phyloP scores from a whole-genome alignment of 129 eudicot genomes.

The Arctium lappa region DNA sequence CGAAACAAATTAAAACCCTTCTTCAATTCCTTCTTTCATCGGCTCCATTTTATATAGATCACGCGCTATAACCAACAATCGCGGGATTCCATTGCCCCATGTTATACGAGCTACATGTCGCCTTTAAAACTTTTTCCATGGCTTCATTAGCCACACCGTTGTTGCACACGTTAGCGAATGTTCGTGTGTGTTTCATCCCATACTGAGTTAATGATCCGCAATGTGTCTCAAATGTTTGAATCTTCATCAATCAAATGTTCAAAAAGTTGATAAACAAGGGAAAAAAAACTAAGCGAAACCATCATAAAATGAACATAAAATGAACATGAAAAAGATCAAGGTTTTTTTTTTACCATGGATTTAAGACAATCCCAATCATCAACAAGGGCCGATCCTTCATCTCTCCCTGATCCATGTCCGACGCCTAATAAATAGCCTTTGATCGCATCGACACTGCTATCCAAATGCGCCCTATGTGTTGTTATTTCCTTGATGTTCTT shows the following conservation, averaged over 20 bases:
- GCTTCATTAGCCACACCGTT: conserved; percentile 22
- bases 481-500: conserved; percentile 41
- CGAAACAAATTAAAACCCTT: not conserved
- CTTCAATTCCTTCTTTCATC: not conserved
- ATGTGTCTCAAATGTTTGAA: conserved; percentile 54
- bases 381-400: conserved; percentile 22
- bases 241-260: conserved; percentile 34
- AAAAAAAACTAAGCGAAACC: not conserved
- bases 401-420: conserved; percentile 17
- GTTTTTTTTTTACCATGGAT: conserved; percentile 46
- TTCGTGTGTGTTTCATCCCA: conserved; percentile 84
- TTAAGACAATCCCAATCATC: conserved; percentile 91
- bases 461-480: conserved; percentile 56
- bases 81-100: conserved; percentile 35
- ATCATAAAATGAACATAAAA: not conserved
- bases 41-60: not conserved
- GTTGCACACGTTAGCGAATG: conserved; percentile 79
- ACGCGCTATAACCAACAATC: conserved; percentile 33
- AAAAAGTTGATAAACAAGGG: not conserved
- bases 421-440: conserved; percentile 44
- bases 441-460: conserved; percentile 47
- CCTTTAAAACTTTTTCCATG: conserved; percentile 61
- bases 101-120: conserved; percentile 42
- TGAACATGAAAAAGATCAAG: not conserved
- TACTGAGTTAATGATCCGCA: conserved; percentile 80